Conservation (phyloP, 176 grass and related monocot genomes). For the Bonia amplexicaulis region DNA sequence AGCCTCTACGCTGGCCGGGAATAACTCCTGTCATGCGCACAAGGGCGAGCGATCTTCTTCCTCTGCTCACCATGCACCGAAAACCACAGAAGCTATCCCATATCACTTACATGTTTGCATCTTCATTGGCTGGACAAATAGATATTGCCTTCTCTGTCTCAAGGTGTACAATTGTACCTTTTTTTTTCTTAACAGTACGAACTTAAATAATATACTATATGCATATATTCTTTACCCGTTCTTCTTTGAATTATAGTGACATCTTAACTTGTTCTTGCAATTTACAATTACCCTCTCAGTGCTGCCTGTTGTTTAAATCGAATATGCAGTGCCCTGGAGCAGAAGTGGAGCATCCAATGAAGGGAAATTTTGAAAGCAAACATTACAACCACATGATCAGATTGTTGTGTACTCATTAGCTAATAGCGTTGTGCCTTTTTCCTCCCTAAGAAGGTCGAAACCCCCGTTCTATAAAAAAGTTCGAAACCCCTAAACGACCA, state of each 20-base stretch:
- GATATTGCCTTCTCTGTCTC: background rate
- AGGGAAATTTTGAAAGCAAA: background rate
- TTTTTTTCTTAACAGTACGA: background rate
- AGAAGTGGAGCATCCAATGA: slow-evolving; percentile 91
- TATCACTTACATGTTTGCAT: background rate
- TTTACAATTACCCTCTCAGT: slow-evolving; percentile 84
- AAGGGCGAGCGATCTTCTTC: no score
- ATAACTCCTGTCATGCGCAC: no score
- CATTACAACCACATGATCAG: background rate
- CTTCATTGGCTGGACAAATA: background rate
- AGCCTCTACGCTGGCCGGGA: no score
- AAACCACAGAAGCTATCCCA: no score
- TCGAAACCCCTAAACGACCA: no score
- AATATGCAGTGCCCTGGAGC: slow-evolving; percentile 84
- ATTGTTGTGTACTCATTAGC: background rate
- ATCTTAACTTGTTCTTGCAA: slow-evolving; percentile 44
- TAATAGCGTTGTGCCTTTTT: background rate
- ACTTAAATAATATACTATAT: background rate
- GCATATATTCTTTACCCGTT: background rate
- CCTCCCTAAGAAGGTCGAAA: background rate
- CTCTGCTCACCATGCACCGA: no score
- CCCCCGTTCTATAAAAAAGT: no score
- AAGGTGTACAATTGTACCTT: background rate
- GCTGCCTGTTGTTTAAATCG: slow-evolving; percentile 93
- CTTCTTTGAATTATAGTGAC: background rate